phyloP scores from a whole-genome alignment of 345 rosid species.

The Syzygium aqueum region DNA sequence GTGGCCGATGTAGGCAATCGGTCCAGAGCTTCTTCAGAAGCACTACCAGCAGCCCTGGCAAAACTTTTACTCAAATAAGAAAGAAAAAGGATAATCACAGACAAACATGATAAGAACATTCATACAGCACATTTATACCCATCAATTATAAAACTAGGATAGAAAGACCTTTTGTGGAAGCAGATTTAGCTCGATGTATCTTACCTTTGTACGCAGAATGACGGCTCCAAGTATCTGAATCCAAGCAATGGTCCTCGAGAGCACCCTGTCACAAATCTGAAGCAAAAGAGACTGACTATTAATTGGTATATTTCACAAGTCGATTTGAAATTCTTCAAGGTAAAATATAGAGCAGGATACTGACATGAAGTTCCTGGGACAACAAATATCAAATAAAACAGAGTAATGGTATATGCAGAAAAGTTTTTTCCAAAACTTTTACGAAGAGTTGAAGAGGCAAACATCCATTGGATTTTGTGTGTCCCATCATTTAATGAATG shows the following conservation, averaged over 20 bases:
- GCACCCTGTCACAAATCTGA: slow-evolving; percentile 97
- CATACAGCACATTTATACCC: not conserved
- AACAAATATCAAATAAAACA: not conserved
- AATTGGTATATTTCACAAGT: not conserved
- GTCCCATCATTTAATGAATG: not conserved
- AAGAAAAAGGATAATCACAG: not conserved
- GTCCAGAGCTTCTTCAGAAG: slow-evolving; percentile 70
- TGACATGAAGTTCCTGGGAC: not conserved
- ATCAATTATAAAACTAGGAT: not conserved
- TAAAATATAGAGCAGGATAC: not conserved
- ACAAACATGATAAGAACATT: not conserved
- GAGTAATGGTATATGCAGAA: not conserved
- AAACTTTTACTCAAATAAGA: not conserved
- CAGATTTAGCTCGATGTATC: not conserved
- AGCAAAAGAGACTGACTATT: not conserved
- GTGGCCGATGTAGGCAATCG: slow-evolving; percentile 95
- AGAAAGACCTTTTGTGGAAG: not conserved
- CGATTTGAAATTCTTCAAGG: not conserved
- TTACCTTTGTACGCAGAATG: slow-evolving; percentile 95
- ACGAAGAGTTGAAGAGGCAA: not conserved
- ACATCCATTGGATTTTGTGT: not conserved
- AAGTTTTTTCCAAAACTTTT: not conserved
- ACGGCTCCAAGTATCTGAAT: slow-evolving; percentile 81
- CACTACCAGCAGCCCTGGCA: slow-evolving; percentile 52
- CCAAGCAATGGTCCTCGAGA: slow-evolving; percentile 96